Evolutionary conservation across 768 basidiomycete genomes (phyloP), one percentile per base, ranked within the genome.

Genomic region (Amanita molliuscula): DNA sequence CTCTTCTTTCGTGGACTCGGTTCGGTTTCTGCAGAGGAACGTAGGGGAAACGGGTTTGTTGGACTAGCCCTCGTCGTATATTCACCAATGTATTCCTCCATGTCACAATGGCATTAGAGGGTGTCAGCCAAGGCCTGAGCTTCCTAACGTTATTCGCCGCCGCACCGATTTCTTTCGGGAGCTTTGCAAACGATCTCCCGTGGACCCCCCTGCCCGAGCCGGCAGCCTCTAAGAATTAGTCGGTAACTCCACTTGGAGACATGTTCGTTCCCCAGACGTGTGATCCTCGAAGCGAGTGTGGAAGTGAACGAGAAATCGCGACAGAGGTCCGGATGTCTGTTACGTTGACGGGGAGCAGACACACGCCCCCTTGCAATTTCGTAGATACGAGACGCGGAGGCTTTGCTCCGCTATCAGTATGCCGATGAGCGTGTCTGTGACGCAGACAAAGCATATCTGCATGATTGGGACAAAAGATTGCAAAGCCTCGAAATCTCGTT

Each of bases 181-280:
- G 66, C 35, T 72, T 72, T 0, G 84, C 70, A 2, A n/a, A 95
- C 80, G 46, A 97, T 82, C 18, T 97, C 92, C 20, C 95, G 71
- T 29, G 80, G 77, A 35, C 97, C 67, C 9, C 95, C 74, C 1
- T 81, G 76, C 0, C 84, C 84, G 3, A 99, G 72, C 6, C 95
- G 70, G 58, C 95, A 97, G 1, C 93, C 95, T 54, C 85, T 79
- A 0, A n/a, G 91, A 91, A 56, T 96, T 97, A 0, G 94, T 94
- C 4, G 92, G 88, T 2, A 97, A 76, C 0, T 84, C 88, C 20
- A 98, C 67, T 59, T 88, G 87, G 0, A 89, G 65, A 2, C 80
- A 60, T 1, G 77, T 76, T 11, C 71, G 66, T 31, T 62, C 61
- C 5, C 73, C 73, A 1, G 67, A 69, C 9, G 62, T 57, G 3